Evolutionary conservation across 768 basidiomycete species (phyloP), one percentile per base, ranked within the genome.

Genomic region (Psilocybe cyanescens): DNA sequence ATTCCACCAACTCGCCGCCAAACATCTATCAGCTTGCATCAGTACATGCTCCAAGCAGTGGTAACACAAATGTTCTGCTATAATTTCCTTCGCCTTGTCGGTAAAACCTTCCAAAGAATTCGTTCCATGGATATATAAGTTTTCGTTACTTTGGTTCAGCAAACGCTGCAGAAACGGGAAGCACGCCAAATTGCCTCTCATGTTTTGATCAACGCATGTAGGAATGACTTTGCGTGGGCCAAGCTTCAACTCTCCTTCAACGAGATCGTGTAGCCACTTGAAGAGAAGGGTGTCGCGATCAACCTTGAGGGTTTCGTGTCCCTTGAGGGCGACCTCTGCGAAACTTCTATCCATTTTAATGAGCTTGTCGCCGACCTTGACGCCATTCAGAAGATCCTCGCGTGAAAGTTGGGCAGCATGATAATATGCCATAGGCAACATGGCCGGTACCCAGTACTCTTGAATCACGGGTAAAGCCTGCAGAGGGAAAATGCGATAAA

Each of bases 401-500:
- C 63, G 53, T 14, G 67, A 41, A 3, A 70, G 61, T 49, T 71
- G 70, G 11, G 70, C 66, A 4, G 69, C 68, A 39, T 64, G 61
- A 60, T 72, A 71, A 46, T 64, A 69, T 31, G 68, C 67, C 60
- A 67, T 64, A 7, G 68, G 72, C 11, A 66, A 37, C 8, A 67
- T 47, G n/a, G 60, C 52, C 8, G 45, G 52, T 29, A 70, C 48
- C n/a, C 65, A 53, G 46, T 57, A 69, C 49, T 61, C 33, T 17
- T 44, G 41, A 41, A 66, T 57, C 11, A 65, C 35, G 28, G 67
- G 68, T 58, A 70, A 61, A 17, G 62, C 67, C 49, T 70, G 60
- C 24, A 71, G 59, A 2, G 65, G 62, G 37, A 67, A 66, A 6
- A 37, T n/a, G 12, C 63, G 63, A 41, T 54, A 35, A 52, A 71